Evolutionary conservation across 1,284 basidiomycete species (phyloP).

Genomic region (Irpex sp.): DNA sequence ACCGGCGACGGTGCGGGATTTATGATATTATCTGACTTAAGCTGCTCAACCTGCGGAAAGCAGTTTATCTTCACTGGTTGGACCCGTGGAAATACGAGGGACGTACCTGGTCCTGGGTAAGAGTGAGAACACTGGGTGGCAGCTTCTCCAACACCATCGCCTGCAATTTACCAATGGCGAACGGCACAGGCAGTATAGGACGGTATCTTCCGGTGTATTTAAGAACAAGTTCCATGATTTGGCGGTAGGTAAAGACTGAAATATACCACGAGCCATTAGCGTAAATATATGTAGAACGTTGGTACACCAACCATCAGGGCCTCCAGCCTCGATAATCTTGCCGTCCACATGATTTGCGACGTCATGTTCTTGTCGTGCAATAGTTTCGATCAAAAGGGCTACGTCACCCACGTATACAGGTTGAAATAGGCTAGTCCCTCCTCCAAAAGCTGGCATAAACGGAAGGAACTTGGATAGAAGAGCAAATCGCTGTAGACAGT

Average conservation of each 20-base stretch:
- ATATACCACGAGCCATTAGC: neutral
- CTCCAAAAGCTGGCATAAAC: constrained; percentile 69
- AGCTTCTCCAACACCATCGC: constrained; percentile 58
- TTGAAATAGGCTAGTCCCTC: constrained; percentile 64
- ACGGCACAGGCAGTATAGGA: constrained; percentile 60
- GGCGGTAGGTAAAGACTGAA: constrained; percentile 59
- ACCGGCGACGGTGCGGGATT: constrained; percentile 29
- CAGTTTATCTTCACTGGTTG: neutral
- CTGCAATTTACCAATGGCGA: constrained; percentile 55
- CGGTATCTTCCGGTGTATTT: constrained; percentile 47
- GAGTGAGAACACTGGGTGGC: constrained; percentile 60
- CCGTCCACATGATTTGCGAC: constrained; percentile 41
- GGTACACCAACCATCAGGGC: constrained; percentile 52
- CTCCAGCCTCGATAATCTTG: constrained; percentile 65
- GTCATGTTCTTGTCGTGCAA: constrained; percentile 42
- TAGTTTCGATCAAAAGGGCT: constrained; percentile 55
- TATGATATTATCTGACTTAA: constrained; percentile 57
- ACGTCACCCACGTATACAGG: constrained; percentile 69
- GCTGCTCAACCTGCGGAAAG: constrained; percentile 48
- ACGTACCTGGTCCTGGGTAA: constrained; percentile 62
- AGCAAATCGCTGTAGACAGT: constrained; percentile 50
- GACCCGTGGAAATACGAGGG: neutral
- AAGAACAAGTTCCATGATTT: constrained; percentile 63
- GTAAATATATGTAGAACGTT: neutral
- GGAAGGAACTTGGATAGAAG: constrained; percentile 55